Evolutionary conservation across 495 filamentous ascomycete genomes (phyloP).

Genomic region (Saxispiralis lemnorum): DNA sequence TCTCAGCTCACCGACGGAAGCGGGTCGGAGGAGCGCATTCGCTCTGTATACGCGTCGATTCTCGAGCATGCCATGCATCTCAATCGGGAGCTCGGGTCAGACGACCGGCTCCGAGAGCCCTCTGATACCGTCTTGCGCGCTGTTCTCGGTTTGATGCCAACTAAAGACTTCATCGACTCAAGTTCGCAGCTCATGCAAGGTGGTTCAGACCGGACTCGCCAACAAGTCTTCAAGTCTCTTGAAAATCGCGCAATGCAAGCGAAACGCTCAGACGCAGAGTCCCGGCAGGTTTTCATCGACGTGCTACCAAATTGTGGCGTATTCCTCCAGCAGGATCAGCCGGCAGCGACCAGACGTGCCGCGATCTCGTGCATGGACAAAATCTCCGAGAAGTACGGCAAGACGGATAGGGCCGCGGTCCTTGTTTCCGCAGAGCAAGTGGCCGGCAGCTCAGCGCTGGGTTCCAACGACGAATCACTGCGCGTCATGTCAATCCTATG

Average conservation of each 20-base stretch:
- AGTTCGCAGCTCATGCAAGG: slow-evolving; percentile 60
- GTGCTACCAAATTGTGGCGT: slow-evolving; percentile 61
- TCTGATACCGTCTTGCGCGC: slow-evolving; percentile 54
- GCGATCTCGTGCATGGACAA: slow-evolving; percentile 76
- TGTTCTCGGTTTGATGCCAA: slow-evolving; percentile 61
- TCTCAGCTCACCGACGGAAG: slow-evolving; percentile 6
- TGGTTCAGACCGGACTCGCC: slow-evolving; percentile 50
- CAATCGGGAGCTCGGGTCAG: slow-evolving; percentile 5
- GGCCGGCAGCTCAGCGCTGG: slow-evolving; percentile 56
- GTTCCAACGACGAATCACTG: slow-evolving; percentile 50
- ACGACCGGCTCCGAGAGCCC: slow-evolving; percentile 32
- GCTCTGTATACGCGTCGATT: slow-evolving; percentile 28
- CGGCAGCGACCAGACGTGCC: slow-evolving; percentile 54
- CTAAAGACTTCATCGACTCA: slow-evolving; percentile 66
- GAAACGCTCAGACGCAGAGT: slow-evolving; percentile 37
- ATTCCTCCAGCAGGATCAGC: slow-evolving; percentile 49
- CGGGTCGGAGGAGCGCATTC: slow-evolving; percentile 8
- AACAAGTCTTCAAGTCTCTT: slow-evolving; percentile 62
- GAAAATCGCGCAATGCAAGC: slow-evolving; percentile 54
- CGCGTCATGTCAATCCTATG: slow-evolving; percentile 71
- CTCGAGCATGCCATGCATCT: slow-evolving; percentile 32
- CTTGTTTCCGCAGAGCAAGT: slow-evolving; percentile 50
- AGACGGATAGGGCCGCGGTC: slow-evolving; percentile 55
- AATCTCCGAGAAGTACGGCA: slow-evolving; percentile 81
- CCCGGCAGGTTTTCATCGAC: slow-evolving; percentile 29